Evolutionary conservation across 441 rosid genomes (phyloP), one percentile per base, ranked within the genome.

Genomic region (Gossypium trilobum): DNA sequence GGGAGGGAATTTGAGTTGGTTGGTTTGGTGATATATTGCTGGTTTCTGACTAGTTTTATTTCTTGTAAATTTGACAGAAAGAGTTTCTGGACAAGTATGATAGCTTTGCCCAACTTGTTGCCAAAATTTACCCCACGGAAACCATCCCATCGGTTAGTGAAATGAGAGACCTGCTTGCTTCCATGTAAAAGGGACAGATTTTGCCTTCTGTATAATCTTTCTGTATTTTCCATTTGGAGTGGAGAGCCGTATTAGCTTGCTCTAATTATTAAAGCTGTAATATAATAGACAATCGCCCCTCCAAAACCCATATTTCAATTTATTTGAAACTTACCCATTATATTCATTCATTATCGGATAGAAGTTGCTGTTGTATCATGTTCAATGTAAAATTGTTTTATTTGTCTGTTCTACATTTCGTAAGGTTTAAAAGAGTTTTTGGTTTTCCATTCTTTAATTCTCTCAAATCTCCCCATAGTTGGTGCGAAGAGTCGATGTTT

Each of bases 21-120:
- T 58, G n/a, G 17, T 48, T 23, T 27, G 52, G 56, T 42, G 67
- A 23, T 25, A 44, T n/a, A 20, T 36, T 36, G 33, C 42, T 25
- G 58, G 63, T 61, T 71, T 10, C 60, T 72, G 22, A 27, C 25
- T 61, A 16, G 16, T 64, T 62, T 68, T 71, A 14, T 22, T 33
- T 71, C 14, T 57, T 61, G 42, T 44, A 6, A 31, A 78, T 57
- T 78, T 79, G 82, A 74, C 98, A 95, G 98, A 92, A 91, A 77
- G 99, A 95, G 72, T 95, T 92, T 77, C 75, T 91, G 82, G 99
- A 92, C 86, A 95, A 95, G 86, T 92, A 95, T 39, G 99, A 95
- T 62, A 88, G 95, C 81, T 95, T 91, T 66, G 92, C 83, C 25
- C 97, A 91, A 82, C 87, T 91, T 0, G 93, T 92, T 71, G 89